Evolutionary conservation across 805 yeast genomes (phyloP).

Genomic region (Metschnikowia aberdeeniae): DNA sequence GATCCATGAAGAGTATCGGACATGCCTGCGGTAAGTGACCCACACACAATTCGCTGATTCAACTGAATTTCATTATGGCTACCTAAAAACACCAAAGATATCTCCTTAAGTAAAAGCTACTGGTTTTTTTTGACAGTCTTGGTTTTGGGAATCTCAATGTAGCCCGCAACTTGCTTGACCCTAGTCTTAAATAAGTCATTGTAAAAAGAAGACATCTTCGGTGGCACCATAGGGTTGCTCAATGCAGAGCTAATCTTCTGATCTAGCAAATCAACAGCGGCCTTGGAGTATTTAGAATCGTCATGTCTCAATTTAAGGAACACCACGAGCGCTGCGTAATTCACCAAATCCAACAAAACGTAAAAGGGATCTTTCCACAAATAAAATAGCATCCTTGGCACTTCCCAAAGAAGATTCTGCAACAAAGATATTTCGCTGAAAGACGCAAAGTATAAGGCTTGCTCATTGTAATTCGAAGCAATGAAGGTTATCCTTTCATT

Average conservation of each 20-base stretch:
- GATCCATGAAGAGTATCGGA: too few species aligned
- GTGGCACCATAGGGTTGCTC: slow-evolving; percentile 15
- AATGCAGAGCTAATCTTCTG: slow-evolving; percentile 29
- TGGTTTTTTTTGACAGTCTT: slow-evolving; percentile 14
- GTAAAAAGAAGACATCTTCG: slow-evolving; percentile 16
- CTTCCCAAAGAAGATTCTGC: slow-evolving; percentile 21
- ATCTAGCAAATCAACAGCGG: slow-evolving; percentile 46
- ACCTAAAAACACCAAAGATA: neutral
- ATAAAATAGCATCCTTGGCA: slow-evolving; percentile 25
- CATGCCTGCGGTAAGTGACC: too few species aligned
- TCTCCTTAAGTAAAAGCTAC: neutral
- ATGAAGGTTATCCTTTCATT: slow-evolving; percentile 28
- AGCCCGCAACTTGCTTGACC: slow-evolving; percentile 17
- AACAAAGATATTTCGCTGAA: slow-evolving; percentile 31
- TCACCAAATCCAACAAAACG: slow-evolving; percentile 28
- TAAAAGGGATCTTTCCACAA: slow-evolving; percentile 22
- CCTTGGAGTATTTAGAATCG: slow-evolving; percentile 28
- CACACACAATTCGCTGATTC: neutral
- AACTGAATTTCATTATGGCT: neutral
- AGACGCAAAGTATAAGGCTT: slow-evolving; percentile 37
- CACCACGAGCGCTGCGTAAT: slow-evolving; percentile 27
- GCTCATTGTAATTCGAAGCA: slow-evolving; percentile 30
- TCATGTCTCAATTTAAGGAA: slow-evolving; percentile 36
- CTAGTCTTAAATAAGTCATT: slow-evolving; percentile 18
- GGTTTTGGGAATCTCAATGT: slow-evolving; percentile 21